phyloP scores from a whole-genome alignment of 306 rosid genomes.

The Prunus kanzakura region DNA sequence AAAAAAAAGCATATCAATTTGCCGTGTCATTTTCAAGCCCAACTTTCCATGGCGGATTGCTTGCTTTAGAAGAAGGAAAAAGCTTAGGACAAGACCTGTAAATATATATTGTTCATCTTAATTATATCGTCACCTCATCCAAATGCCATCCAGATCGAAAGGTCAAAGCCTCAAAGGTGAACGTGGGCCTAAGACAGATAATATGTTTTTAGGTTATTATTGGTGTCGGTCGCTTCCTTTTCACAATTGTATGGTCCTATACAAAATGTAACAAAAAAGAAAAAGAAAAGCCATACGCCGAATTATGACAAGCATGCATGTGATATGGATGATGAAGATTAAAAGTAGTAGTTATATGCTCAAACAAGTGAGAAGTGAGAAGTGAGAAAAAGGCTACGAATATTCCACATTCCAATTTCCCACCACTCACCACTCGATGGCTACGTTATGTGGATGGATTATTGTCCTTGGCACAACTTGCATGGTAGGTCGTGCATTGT shows the following conservation, averaged over 20 bases:
- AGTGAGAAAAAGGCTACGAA: neutral
- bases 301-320: too few relatives aligned
- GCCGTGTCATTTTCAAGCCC: neutral
- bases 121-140: neutral
- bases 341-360: neutral
- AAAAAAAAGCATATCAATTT: neutral
- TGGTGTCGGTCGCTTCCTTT: neutral
- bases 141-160: neutral
- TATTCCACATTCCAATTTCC: neutral
- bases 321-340: too few relatives aligned
- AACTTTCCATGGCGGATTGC: neutral
- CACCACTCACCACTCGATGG: neutral
- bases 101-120: too few relatives aligned
- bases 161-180: neutral
- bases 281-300: too few relatives aligned
- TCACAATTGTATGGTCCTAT: neutral
- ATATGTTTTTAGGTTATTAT: neutral
- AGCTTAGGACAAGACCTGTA: neutral
- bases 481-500: neutral
- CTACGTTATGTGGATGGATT: neutral
- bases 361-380: neutral
- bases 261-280: neutral
- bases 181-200: neutral
- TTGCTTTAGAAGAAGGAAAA: neutral
- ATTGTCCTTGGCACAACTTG: neutral